These are phyloP conservation scores for Botryosphaeria dothidea DNA, from an alignment of 2,329 filamentous ascomycete species.

Conservation along the genomic window DNA sequence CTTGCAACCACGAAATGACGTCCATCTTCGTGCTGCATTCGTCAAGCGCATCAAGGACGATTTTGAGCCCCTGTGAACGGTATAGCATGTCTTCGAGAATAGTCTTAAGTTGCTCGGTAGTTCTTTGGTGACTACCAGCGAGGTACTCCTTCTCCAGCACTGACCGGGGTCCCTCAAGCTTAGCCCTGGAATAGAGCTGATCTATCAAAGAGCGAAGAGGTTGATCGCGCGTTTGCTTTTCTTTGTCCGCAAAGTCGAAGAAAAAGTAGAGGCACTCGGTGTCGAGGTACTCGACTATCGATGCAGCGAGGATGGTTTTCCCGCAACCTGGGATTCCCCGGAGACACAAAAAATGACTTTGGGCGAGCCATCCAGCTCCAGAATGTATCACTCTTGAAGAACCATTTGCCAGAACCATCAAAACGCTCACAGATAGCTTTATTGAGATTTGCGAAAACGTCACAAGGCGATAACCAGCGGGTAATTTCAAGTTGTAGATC, in stretches of 20 bases:
- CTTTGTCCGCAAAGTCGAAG: constrained; percentile 29
- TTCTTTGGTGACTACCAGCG: constrained; percentile 27
- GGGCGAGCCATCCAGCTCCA: too few relatives aligned
- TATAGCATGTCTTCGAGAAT: constrained; percentile 28
- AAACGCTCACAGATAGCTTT: too few relatives aligned
- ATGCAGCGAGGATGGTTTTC: constrained; percentile 44
- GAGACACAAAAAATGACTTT: neutral
- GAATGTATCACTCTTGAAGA: too few relatives aligned
- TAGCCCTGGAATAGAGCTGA: constrained; percentile 38
- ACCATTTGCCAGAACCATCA: too few relatives aligned
- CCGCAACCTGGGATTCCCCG: constrained; percentile 45
- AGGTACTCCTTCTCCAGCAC: constrained; percentile 15
- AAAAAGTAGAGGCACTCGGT: constrained; percentile 33
- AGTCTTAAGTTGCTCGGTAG: constrained; percentile 25
- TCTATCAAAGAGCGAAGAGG: constrained; percentile 41
- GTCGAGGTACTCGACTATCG: constrained; percentile 32
- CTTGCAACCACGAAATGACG: too few relatives aligned
- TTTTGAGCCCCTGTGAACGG: constrained; percentile 24
- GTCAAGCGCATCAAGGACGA: constrained; percentile 33
- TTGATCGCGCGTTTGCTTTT: constrained; percentile 37
- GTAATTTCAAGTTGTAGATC: too few relatives aligned
- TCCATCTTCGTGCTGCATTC: constrained; percentile 25
- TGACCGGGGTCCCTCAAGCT: too few relatives aligned
- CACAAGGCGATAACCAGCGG: too few relatives aligned
- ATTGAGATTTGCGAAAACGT: too few relatives aligned